These are phyloP conservation scores for Houttuynia cordata DNA, from an alignment of 164 flowering plant species.

Conservation along the genomic window DNA sequence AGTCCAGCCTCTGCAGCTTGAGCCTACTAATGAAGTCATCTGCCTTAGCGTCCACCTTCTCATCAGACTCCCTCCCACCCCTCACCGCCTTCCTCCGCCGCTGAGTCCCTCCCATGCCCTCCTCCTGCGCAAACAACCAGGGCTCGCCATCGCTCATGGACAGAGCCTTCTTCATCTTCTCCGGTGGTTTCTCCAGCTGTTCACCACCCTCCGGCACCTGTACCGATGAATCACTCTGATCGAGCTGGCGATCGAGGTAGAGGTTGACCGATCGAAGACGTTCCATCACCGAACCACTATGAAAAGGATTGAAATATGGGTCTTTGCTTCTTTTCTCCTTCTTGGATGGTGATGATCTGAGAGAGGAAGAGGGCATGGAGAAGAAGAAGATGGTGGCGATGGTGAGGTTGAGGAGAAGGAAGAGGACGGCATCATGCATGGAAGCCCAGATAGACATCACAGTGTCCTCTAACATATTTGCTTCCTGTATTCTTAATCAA, in stretches of 20 bases:
- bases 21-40: slow-evolving; percentile 52
- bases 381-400: slow-evolving; percentile 42
- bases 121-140: too few species aligned
- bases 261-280: slow-evolving; percentile 34
- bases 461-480: slow-evolving; percentile 14
- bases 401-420: slow-evolving; percentile 45
- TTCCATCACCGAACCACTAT: slow-evolving; percentile 28
- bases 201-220: slow-evolving; percentile 5
- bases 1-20: slow-evolving; percentile 44
- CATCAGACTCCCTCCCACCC: slow-evolving; percentile 21
- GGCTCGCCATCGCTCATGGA: too few species aligned
- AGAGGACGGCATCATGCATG: slow-evolving; percentile 38
- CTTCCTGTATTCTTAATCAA: too few species aligned
- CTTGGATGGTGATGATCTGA: background rate
- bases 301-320: slow-evolving; percentile 1
- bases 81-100: slow-evolving; percentile 12
- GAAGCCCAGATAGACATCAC: slow-evolving; percentile 19
- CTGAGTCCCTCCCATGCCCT: too few species aligned
- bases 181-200: slow-evolving; percentile 5
- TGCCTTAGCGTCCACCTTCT: slow-evolving; percentile 41
- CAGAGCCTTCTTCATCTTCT: slow-evolving; percentile 19
- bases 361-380: slow-evolving; percentile 11
- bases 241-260: slow-evolving; percentile 11
- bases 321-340: background rate
- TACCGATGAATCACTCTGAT: slow-evolving; percentile 9